Evolutionary conservation across 2,329 filamentous ascomycete genomes (phyloP), one percentile per base, ranked within the genome.

Genomic region (Alternaria burnsii): DNA sequence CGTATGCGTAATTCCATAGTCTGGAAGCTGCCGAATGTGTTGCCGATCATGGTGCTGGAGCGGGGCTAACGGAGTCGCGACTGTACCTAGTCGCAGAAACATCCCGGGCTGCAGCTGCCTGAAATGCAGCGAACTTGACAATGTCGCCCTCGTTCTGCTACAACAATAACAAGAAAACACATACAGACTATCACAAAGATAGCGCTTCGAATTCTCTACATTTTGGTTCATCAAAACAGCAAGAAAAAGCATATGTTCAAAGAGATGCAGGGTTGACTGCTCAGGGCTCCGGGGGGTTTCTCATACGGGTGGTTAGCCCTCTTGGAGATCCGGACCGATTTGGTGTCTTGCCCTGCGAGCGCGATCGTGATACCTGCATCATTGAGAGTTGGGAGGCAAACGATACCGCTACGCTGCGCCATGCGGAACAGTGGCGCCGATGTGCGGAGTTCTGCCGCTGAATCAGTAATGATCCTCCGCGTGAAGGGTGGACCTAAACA

Each of bases 351-450:
- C 46, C 41, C 36, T 36, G 20, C 22, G 10, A 42, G 32, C 51
- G 38, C 30, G 18, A 30, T 48, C 28, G 46, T 48, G 30, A 30
- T 34, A 48, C 38, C 38, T 41, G 40, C 40, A 24, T 10, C 24
- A 30, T 5, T 18, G 24, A 26, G 24, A n/a, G 22, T 32, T 47
- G 43, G 36, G 10, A 36, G 28, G n/a, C 40, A 42, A 24, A 42
- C 20, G 3, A 10, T 11, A 24, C 38, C 38, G 38, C 9, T 41
- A 10, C 20, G 26, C 46, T 57, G 48, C 60, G 48, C 55, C 57
- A 60, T 60, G 48, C 42, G 57, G 57, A 22, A 5, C 43, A 28
- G 26, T 48, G 34, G 22, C 34, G 42, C 56, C 56, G 52, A 56
- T 12, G 28, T 18, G 50, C 51, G 59, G 41, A 62, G 26, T 32